These are phyloP conservation scores for Reticulascus tulasneorum DNA, from an alignment of 2,329 filamentous ascomycete species.

Conservation along the genomic window DNA sequence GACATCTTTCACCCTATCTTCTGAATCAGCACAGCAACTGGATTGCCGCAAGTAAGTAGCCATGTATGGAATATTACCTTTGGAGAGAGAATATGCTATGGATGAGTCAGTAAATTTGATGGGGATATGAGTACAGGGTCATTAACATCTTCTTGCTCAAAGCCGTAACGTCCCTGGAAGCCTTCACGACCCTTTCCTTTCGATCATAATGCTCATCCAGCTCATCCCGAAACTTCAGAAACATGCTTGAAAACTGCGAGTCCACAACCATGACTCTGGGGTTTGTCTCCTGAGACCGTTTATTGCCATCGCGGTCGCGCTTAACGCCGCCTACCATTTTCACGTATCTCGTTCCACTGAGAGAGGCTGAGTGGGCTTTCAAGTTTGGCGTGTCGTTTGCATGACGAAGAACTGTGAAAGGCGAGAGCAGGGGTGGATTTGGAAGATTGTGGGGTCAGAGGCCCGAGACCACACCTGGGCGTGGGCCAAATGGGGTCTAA, in stretches of 20 bases:
- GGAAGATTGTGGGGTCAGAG: too few relatives aligned
- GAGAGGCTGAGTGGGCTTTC: too few relatives aligned
- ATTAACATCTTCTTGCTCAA: constrained; percentile 96
- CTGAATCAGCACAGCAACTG: too few relatives aligned
- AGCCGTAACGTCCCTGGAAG: constrained; percentile 86
- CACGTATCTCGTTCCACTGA: too few relatives aligned
- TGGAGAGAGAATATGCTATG: constrained; percentile 35
- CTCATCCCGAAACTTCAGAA: constrained; percentile 79
- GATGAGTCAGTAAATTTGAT: constrained; percentile 1
- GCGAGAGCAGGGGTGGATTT: too few relatives aligned
- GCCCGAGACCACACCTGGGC: too few relatives aligned
- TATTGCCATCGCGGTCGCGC: constrained; percentile 49
- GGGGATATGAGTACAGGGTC: constrained; percentile 11
- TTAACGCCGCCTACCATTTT: too few relatives aligned
- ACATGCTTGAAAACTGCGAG: constrained; percentile 65
- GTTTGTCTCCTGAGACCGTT: constrained; percentile 32
- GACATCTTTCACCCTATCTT: too few relatives aligned
- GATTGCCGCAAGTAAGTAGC: too few relatives aligned
- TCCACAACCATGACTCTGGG: constrained; percentile 28
- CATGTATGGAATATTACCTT: constrained; percentile 22
- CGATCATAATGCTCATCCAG: constrained; percentile 94
- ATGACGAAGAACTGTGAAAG: too few relatives aligned
- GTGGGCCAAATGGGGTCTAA: too few relatives aligned
- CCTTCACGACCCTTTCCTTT: constrained; percentile 84
- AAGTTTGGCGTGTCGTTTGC: too few relatives aligned